Percentiles rank a stretch among this genome's conserved stretches.
These are phyloP conservation scores for Ramaria sp. DNA, from an alignment of 768 basidiomycete species.

Conservation along the genomic window DNA sequence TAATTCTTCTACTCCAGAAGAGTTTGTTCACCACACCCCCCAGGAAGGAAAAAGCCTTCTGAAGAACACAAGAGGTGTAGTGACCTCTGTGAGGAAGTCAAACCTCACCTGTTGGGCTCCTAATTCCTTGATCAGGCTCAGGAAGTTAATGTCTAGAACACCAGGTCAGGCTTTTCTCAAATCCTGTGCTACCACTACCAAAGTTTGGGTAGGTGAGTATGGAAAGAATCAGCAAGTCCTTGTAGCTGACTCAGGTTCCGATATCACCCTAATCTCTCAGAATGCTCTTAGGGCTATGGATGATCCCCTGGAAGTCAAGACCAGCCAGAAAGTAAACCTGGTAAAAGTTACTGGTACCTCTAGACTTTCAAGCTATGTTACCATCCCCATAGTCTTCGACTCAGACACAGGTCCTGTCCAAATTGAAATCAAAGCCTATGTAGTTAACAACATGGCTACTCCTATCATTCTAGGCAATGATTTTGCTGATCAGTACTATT, in stretches of 20 bases:
- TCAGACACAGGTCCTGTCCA: slow-evolving; percentile 15
- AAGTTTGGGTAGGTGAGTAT: slow-evolving; percentile 5
- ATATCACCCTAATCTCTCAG: slow-evolving; percentile 26
- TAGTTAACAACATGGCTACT: slow-evolving; percentile 17
- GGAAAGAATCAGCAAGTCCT: slow-evolving; percentile 4
- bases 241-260: slow-evolving; percentile 24
- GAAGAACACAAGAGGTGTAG: neutral
- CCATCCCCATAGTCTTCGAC: slow-evolving; percentile 18
- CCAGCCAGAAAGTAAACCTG: slow-evolving; percentile 21
- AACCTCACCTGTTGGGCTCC: neutral
- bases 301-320: slow-evolving; percentile 12
- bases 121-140: neutral
- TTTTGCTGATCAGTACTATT: slow-evolving; percentile 23
- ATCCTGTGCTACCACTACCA: slow-evolving; percentile 17
- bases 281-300: slow-evolving; percentile 3
- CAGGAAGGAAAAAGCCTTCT: neutral
- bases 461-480: slow-evolving; percentile 17
- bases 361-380: slow-evolving; percentile 19
- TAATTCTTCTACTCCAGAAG: no score
- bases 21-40: neutral
- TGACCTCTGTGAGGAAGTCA: neutral
- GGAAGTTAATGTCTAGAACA: slow-evolving; percentile 14
- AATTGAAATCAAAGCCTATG: slow-evolving; percentile 21
- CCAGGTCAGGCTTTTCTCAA: slow-evolving; percentile 26
- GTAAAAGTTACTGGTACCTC: slow-evolving; percentile 24